Evolutionary conservation across 2,329 filamentous ascomycete genomes (phyloP), one percentile per base, ranked within the genome.

Genomic region (Pyrenophora teres): DNA sequence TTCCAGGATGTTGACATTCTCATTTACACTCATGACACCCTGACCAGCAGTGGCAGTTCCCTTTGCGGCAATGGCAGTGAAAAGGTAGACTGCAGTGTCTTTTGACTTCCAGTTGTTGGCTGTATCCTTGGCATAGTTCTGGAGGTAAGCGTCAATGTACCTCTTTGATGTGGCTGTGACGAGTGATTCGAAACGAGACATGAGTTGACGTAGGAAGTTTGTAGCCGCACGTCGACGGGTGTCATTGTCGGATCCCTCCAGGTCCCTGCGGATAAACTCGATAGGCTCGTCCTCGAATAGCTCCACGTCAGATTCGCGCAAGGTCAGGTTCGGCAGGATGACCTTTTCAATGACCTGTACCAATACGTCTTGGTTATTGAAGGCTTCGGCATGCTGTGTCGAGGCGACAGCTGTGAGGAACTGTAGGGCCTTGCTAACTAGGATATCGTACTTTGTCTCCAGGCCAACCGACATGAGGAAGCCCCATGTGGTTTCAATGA

Each of bases 271-370:
- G 68, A 99, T 99, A 71, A 96, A 99, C 74, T 99, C 94, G 60
- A 99, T 99, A 0, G 94, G 94, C 77, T 99, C 95, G 70, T 99
- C 95, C 71, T 99, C 94, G 64, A 99, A 97, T 61, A 96, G 83
- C 73, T 99, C 94, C 47, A 96, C 83, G 61, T 99, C 95, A 0
- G 92, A 94, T 67, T 97, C 94, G 60, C 95, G 86, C 54, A 99
- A 79, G 13, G 89, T 88, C 52, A 99, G 85, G 67, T 99, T 99
- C 8, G 94, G 93, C 59, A 99, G 77, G 50, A 99, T 90, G 52
- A 97, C 94, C 77, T 96, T 96, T 73, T 97, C 92, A 8, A 97
- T 90, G 46, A 99, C 90, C 71, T 96, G 89, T 15, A 86, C 86
- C 31, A 97, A 78, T 3, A 90, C 87, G 4, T 83, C 82, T 66